phyloP scores from a whole-genome alignment of 306 rosid species.

The Sicyos edulis region DNA sequence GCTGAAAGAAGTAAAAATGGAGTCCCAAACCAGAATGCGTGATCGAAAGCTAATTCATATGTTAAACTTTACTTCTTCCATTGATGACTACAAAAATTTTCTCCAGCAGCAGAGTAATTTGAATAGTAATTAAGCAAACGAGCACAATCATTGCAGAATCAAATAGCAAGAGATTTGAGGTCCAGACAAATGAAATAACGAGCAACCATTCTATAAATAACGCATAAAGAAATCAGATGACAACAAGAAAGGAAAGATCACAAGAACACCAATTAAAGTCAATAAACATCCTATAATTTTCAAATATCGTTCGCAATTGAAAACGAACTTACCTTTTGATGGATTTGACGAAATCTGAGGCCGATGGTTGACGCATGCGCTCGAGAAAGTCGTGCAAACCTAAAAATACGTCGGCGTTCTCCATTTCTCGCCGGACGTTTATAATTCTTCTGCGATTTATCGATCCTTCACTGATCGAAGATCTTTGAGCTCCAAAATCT shows the following conservation, averaged over 20 bases:
- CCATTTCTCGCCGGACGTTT: conserved; percentile 42
- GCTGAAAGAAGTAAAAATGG: too few species aligned
- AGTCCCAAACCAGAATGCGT: too few species aligned
- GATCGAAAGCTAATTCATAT: not conserved
- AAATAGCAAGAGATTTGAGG: not conserved
- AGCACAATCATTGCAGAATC: not conserved
- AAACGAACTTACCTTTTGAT: conserved; percentile 56
- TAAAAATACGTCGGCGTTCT: conserved; percentile 77
- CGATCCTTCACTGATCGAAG: conserved; percentile 6
- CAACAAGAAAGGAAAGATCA: not conserved
- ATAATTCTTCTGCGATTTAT: not conserved
- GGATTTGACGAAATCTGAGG: conserved; percentile 89
- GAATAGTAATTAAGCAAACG: too few species aligned
- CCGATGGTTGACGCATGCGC: conserved; percentile 96
- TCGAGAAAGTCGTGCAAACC: conserved; percentile 91
- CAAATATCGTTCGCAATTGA: not conserved
- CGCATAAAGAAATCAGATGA: not conserved
- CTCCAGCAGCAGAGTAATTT: not conserved
- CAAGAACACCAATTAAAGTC: not conserved
- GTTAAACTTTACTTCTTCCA: not conserved
- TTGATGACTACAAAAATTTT: not conserved
- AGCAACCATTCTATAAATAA: not conserved
- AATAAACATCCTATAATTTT: not conserved
- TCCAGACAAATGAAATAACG: not conserved
- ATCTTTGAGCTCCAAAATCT: not conserved